Conservation (phyloP, 306 rosid species). For the Gynostemma pentaphyllum region DNA sequence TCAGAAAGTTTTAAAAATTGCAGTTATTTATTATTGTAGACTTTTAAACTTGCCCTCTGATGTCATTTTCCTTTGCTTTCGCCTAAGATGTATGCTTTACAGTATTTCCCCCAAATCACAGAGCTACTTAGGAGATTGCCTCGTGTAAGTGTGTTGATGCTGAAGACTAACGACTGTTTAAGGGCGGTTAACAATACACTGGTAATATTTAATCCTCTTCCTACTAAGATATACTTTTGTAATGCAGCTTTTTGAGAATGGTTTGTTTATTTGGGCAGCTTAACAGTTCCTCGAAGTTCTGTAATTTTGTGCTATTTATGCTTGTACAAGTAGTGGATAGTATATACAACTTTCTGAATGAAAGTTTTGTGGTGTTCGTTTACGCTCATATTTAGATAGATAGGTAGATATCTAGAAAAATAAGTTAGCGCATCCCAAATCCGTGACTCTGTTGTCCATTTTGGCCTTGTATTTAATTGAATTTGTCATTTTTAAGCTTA, state of each 20-base stretch:
- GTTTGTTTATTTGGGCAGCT: not conserved
- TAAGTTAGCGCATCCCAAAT: not conserved
- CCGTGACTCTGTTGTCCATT: too few relatives aligned
- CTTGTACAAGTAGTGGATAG: not conserved
- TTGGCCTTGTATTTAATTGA: too few relatives aligned
- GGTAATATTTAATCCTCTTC: constrained; percentile 34
- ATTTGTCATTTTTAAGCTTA: too few relatives aligned
- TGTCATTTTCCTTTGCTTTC: constrained; percentile 4
- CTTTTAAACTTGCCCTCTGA: not conserved
- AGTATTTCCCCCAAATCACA: constrained; percentile 77
- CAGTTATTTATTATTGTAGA: too few relatives aligned
- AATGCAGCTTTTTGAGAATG: not conserved
- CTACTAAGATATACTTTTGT: not conserved
- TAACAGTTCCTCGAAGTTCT: too few relatives aligned
- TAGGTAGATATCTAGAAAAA: not conserved
- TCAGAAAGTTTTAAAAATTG: not conserved
- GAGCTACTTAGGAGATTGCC: constrained; percentile 92
- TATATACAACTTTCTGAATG: not conserved
- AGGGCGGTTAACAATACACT: constrained; percentile 74
- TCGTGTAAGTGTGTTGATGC: constrained; percentile 81
- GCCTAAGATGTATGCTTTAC: constrained; percentile 83
- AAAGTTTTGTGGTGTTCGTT: not conserved
- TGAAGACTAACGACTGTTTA: constrained; percentile 95
- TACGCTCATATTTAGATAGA: too few relatives aligned
- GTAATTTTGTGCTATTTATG: constrained; percentile 10